Percentiles rank a stretch among this genome's conserved stretches.
Conservation (phyloP, 1,284 basidiomycete species). For the Rhizoctonia solani region DNA sequence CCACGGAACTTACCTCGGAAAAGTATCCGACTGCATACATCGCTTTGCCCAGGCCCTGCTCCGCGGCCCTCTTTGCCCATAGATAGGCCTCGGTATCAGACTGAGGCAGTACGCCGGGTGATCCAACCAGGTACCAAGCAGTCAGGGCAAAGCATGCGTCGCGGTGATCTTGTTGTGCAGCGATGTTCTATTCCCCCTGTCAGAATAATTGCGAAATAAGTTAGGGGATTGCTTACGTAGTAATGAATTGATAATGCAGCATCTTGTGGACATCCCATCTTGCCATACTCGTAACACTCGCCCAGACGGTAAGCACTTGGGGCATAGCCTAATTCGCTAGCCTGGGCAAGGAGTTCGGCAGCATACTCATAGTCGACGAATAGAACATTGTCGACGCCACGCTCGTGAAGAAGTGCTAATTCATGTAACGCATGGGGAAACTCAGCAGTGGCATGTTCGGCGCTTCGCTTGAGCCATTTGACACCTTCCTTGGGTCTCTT, state of each 20-base stretch:
- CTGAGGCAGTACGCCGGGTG: slow-evolving; percentile 94
- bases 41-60: slow-evolving; percentile 86
- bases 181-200: slow-evolving; percentile 74
- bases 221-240: slow-evolving; percentile 66
- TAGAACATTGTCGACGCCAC: slow-evolving; percentile 94
- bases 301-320: slow-evolving; percentile 95
- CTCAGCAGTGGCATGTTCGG: slow-evolving; percentile 91
- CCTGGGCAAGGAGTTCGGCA: slow-evolving; percentile 91
- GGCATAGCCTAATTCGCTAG: slow-evolving; percentile 93
- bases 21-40: slow-evolving; percentile 99
- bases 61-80: slow-evolving; percentile 91
- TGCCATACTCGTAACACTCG: slow-evolving; percentile 99
- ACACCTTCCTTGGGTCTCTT: slow-evolving; percentile 94
- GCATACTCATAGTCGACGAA: slow-evolving; percentile 97
- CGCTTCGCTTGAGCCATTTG: slow-evolving; percentile 97
- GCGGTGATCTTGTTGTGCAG: slow-evolving; percentile 94
- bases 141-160: slow-evolving; percentile 98
- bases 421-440: slow-evolving; percentile 98
- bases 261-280: slow-evolving; percentile 98
- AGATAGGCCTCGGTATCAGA: slow-evolving; percentile 97
- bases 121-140: slow-evolving; percentile 99
- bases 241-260: slow-evolving; percentile 97
- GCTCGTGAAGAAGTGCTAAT: slow-evolving; percentile 90
- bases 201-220: slow-evolving; percentile 14
- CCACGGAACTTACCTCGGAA: slow-evolving; percentile 60